Conservation (phyloP, 768 basidiomycete species). For the Russula ochroleuca region DNA sequence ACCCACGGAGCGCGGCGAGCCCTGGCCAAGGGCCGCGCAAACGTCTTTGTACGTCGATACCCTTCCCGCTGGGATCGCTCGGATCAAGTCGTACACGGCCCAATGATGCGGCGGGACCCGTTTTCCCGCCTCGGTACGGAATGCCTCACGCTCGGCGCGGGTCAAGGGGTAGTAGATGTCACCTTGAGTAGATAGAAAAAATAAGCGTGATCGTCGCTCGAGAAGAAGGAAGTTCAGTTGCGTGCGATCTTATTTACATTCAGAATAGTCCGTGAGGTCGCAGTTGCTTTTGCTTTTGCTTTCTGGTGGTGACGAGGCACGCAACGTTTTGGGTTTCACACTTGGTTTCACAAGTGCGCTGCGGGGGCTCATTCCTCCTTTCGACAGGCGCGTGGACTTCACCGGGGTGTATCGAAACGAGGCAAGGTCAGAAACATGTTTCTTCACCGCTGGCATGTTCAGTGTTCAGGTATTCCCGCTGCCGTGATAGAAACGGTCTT, state of each 20-base stretch:
- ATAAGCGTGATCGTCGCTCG: neutral
- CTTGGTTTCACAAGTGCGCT: too few species aligned
- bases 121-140: slow-evolving; percentile 24
- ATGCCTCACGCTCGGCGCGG: slow-evolving; percentile 19
- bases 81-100: slow-evolving; percentile 27
- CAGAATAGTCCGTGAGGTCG: slow-evolving; percentile 5
- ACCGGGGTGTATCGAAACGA: slow-evolving; percentile 14
- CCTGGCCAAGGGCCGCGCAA: slow-evolving; percentile 44
- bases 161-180: slow-evolving; percentile 21
- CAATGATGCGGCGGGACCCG: slow-evolving; percentile 28
- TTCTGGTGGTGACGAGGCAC: neutral
- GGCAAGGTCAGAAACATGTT: slow-evolving; percentile 3
- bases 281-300: neutral
- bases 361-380: neutral
- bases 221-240: neutral
- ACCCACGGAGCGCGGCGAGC: slow-evolving; percentile 70
- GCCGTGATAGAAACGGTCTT: too few species aligned
- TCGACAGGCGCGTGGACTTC: neutral
- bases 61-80: slow-evolving; percentile 21
- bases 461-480: neutral
- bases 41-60: slow-evolving; percentile 34
- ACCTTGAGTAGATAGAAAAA: neutral
- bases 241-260: slow-evolving; percentile 2
- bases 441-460: slow-evolving; percentile 19
- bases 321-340: neutral